Conservation (phyloP, 306 rosid species). For the Fragaria vesca region DNA sequence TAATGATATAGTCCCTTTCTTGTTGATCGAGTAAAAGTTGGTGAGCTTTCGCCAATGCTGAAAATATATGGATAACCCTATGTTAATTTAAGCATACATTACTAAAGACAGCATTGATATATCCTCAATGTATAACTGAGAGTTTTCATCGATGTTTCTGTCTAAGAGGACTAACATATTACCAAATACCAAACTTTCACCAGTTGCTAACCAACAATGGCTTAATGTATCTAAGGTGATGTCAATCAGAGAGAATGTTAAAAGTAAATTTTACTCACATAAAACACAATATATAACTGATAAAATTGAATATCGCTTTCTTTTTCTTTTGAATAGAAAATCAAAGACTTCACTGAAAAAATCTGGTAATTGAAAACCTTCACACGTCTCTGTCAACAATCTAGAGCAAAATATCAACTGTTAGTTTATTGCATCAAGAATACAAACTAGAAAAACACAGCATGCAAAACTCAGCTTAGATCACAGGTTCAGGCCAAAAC, state of each 20-base stretch:
- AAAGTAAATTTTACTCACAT: no score
- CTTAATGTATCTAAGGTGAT: no score
- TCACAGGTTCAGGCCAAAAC: background rate
- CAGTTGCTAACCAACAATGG: background rate
- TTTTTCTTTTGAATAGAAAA: background rate
- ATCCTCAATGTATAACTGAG: background rate
- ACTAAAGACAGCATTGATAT: slow-evolving; percentile 5
- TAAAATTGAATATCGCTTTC: background rate
- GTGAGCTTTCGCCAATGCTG: slow-evolving; percentile 97
- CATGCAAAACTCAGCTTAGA: no score
- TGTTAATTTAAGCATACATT: slow-evolving; percentile 11
- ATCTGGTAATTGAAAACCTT: background rate
- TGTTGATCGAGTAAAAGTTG: slow-evolving; percentile 84
- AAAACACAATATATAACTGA: no score
- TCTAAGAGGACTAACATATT: background rate
- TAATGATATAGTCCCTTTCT: slow-evolving; percentile 85
- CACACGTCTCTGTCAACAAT: background rate
- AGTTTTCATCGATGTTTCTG: background rate
- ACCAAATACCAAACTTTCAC: slow-evolving; percentile 7
- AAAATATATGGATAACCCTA: slow-evolving; percentile 34
- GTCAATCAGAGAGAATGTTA: no score
- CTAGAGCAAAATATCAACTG: background rate
- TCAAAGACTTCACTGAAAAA: background rate
- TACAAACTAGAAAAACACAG: background rate
- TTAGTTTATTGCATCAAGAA: background rate